phyloP scores from a whole-genome alignment of 805 yeast genomes.

The Jamesozyma jinghongensis region DNA sequence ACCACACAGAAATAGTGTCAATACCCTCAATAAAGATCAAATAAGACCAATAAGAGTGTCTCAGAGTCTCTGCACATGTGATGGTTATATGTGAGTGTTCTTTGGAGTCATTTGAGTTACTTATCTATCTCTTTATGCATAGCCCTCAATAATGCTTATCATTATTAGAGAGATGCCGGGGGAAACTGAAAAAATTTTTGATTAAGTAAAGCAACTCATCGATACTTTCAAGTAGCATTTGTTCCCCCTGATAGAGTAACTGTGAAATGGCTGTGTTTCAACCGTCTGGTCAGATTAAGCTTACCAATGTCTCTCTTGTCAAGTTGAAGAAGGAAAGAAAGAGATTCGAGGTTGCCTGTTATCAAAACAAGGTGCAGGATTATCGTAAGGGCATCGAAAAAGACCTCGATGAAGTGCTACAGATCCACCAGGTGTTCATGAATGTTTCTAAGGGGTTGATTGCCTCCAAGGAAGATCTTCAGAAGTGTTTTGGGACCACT shows the following conservation, averaged over 20 bases:
- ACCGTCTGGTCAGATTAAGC: conserved; percentile 78
- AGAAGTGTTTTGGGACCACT: conserved; percentile 63
- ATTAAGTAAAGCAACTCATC: neutral
- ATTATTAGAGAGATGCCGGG: too few species aligned
- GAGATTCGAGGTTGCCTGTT: conserved; percentile 91
- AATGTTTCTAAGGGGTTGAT: conserved; percentile 93
- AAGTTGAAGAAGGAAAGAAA: conserved; percentile 85
- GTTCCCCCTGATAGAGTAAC: too few species aligned
- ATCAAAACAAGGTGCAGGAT: conserved; percentile 94
- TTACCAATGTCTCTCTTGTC: conserved; percentile 91
- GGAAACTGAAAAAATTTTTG: neutral
- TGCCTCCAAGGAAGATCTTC: conserved; percentile 78
- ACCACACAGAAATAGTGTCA: neutral
- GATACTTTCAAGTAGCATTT: neutral
- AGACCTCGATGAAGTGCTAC: conserved; percentile 90
- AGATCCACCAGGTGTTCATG: conserved; percentile 86
- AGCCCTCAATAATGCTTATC: too few species aligned
- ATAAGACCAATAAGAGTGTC: neutral
- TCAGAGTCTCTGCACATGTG: too few species aligned
- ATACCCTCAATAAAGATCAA: neutral
- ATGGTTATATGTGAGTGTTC: too few species aligned
- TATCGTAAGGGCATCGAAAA: conserved; percentile 66
- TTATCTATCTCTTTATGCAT: too few species aligned
- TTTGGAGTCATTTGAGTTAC: too few species aligned
- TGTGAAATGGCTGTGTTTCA: conserved; percentile 75